Evolutionary conservation across 805 yeast species (phyloP).

Genomic region (Metschnikowia amazonensis): DNA sequence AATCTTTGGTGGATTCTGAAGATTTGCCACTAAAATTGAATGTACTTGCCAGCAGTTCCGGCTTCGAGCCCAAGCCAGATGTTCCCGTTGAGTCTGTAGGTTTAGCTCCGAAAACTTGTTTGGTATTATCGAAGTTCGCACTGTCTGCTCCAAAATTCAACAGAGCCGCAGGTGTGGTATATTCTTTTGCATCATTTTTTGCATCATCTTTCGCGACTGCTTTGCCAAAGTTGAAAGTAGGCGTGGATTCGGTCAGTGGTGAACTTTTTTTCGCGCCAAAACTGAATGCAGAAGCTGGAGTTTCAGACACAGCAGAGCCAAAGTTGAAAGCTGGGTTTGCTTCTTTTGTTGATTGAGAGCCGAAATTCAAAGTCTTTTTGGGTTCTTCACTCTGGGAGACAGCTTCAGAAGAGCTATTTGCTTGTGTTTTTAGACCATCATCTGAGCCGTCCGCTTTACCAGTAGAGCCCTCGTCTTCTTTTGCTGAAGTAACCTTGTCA

Average conservation of each 20-base stretch:
- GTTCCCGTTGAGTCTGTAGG: neutral
- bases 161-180: neutral
- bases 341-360: neutral
- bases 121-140: neutral
- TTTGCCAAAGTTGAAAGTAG: conserved; percentile 8
- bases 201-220: neutral
- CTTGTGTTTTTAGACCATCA: neutral
- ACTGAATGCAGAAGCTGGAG: conserved; percentile 1
- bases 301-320: neutral
- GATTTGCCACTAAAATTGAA: conserved; percentile 2
- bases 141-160: neutral
- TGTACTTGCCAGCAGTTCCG: neutral
- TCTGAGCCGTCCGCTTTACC: neutral
- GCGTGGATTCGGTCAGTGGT: neutral
- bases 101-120: conserved; percentile 8
- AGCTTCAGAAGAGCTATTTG: neutral
- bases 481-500: neutral
- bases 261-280: neutral
- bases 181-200: too few species aligned
- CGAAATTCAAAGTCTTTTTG: neutral
- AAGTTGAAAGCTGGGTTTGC: neutral
- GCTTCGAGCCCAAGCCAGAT: conserved; percentile 6
- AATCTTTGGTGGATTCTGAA: neutral
- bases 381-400: neutral
- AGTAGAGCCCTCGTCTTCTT: neutral